Conservation (phyloP, 2,329 filamentous ascomycete genomes). For the Davidsoniella virescens region DNA sequence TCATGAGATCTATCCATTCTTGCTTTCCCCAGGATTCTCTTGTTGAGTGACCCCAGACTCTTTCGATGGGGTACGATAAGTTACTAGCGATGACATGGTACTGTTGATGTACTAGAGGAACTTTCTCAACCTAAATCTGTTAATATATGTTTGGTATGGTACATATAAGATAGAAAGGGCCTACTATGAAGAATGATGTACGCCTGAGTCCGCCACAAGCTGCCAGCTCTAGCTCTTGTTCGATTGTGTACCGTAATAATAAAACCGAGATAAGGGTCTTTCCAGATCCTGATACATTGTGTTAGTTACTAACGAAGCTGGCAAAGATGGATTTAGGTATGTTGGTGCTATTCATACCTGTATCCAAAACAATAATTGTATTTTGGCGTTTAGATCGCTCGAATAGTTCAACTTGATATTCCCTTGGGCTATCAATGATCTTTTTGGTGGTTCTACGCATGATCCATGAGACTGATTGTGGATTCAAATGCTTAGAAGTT, state of each 20-base stretch:
- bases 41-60: slow-evolving; percentile 56
- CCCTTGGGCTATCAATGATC: slow-evolving; percentile 63
- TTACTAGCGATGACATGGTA: slow-evolving; percentile 67
- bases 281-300: slow-evolving; percentile 47
- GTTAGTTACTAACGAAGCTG: too few species aligned
- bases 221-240: slow-evolving; percentile 59
- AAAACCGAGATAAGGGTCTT: slow-evolving; percentile 94
- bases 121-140: slow-evolving; percentile 52
- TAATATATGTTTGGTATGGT: neutral
- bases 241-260: slow-evolving; percentile 59
- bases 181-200: slow-evolving; percentile 69
- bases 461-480: slow-evolving; percentile 5
- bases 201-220: slow-evolving; percentile 41
- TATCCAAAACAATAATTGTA: slow-evolving; percentile 83
- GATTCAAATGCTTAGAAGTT: neutral
- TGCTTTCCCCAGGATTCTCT: slow-evolving; percentile 24
- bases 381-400: slow-evolving; percentile 74
- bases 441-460: slow-evolving; percentile 22
- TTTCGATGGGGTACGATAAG: slow-evolving; percentile 56
- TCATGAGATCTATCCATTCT: slow-evolving; percentile 36
- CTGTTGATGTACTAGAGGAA: slow-evolving; percentile 83
- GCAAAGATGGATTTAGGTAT: too few species aligned
- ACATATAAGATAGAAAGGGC: slow-evolving; percentile 13
- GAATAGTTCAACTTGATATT: slow-evolving; percentile 87
- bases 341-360: slow-evolving; percentile 32